Base-by-base conservation (phyloP, 2,329 filamentous ascomycete genomes). In the Trichoderma semiorbis region DNA sequence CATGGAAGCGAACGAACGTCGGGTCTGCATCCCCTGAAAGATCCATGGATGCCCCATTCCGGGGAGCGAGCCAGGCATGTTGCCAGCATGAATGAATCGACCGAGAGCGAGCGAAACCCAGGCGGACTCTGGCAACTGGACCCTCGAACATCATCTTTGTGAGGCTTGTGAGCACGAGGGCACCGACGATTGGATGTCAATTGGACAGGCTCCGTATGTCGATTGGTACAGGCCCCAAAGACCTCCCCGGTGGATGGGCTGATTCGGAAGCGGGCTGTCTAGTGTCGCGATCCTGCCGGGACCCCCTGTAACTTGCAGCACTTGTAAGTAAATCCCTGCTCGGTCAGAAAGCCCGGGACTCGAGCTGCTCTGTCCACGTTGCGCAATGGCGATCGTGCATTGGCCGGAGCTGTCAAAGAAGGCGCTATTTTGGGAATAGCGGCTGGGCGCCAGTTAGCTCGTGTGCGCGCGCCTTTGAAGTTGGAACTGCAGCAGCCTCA, bases 401-500 rank as follows among this genome's bases (percentile, higher is more conserved):
- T 69, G 67, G 57, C 62, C n/a, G 67, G 57, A 47, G 39, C 67
- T 50, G 67, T 69, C 53, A 69, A 69, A 69, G 57, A 69, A 30
- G 16, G 28, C n/a, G 57, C 67, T 62, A 53, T 34, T 53, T 53
- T 30, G 39, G 57, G 67, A 36, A 36, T 69, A 61, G 66, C 26
- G 24, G 16, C 18, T 12, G 26, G 47, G 63, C 30, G 50, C 28
- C 26, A 36, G 36, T 18, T 18, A 69, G 65, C 65, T 60, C 28
- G 65, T 60, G 36, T 57, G 66, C 66, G 36, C 53, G 26, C 28
- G 30, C 21, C 26, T 16, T 34, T 26, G 36, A 34, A 58, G 30
- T 32, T 21, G 28, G 57, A n/a, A 34, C 57, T 50, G 57, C 39
- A 30, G 67, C 67, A 69, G 67, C 67, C 67, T 69, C 67, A 30